These are phyloP conservation scores for Plasmodium coatneyi DNA, from an alignment of 169 alveolate genomes.

Conservation along the genomic window DNA sequence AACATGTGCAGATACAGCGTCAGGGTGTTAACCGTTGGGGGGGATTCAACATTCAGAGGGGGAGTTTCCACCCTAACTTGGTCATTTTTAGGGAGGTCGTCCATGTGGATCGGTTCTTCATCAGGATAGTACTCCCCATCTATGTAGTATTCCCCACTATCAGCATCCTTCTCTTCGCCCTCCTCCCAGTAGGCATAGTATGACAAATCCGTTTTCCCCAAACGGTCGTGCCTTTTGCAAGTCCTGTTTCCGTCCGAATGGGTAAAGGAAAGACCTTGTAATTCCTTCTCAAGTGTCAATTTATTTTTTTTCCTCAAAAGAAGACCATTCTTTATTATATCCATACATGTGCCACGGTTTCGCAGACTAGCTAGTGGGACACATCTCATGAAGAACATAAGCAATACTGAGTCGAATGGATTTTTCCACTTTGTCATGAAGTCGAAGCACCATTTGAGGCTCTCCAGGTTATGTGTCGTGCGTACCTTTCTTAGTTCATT, in stretches of 20 bases:
- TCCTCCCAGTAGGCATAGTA: not conserved
- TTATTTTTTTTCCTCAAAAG: constrained; percentile 27
- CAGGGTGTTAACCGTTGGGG: not conserved
- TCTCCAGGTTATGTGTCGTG: not conserved
- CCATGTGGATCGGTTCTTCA: not conserved
- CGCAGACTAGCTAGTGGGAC: not conserved
- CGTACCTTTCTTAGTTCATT: not conserved
- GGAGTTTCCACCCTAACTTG: not conserved
- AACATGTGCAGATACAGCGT: not conserved
- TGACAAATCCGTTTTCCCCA: not conserved
- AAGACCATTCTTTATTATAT: not conserved
- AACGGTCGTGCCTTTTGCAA: not conserved
- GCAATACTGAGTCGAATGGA: not conserved
- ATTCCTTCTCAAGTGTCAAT: not conserved
- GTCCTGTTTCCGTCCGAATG: not conserved
- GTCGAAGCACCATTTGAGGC: constrained; percentile 31
- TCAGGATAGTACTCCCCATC: not conserved
- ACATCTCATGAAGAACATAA: not conserved
- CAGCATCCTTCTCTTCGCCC: not conserved
- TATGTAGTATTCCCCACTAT: not conserved
- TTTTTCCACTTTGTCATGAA: constrained; percentile 19
- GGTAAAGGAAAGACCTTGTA: not conserved
- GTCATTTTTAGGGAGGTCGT: not conserved
- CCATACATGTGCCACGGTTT: not conserved
- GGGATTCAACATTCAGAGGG: not conserved